phyloP scores from a whole-genome alignment of 129 eudicot genomes.

The carrot (Daucus carota) region DH1_v3.0 NC_030387.2:5406001-5406500 shows the following conservation, averaged over 20 bases:
- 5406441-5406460: too few relatives aligned
- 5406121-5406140: slow-evolving; percentile 29
- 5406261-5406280: neutral
- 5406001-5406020: slow-evolving; percentile 24
- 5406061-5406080: neutral
- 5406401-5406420: too few relatives aligned
- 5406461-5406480: too few relatives aligned
- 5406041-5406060: neutral
- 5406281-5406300: neutral
- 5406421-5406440: too few relatives aligned
- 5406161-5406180: slow-evolving; percentile 75
- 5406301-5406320: neutral
- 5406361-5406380: too few relatives aligned
- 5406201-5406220: slow-evolving; percentile 24
- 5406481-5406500: too few relatives aligned
- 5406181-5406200: slow-evolving; percentile 75
- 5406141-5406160: slow-evolving; percentile 68
- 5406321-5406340: neutral
- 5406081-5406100: neutral
- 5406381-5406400: too few relatives aligned
- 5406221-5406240: neutral
- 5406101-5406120: too few relatives aligned
- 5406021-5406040: slow-evolving; percentile 20
- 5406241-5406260: neutral
- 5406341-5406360: too few relatives aligned